Percentiles rank a stretch among this genome's conserved stretches.
Evolutionary conservation across 768 basidiomycete species (phyloP).

Genomic region (Termitomyces titanicus): DNA sequence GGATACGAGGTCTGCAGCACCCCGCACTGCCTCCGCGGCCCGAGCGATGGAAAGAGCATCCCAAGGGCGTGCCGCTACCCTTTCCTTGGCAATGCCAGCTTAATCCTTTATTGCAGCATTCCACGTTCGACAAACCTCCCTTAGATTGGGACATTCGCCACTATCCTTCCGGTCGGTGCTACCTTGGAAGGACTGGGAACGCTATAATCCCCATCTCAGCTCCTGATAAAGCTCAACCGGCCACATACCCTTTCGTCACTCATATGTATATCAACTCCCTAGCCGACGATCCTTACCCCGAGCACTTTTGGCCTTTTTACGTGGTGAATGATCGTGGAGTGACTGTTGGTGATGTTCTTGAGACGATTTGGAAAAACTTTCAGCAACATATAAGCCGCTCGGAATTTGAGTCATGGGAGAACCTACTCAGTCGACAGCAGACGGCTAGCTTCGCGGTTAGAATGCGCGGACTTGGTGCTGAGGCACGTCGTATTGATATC

Average conservation of each 20-base stretch:
- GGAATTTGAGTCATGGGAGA: slow-evolving; percentile 34
- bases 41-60: slow-evolving; percentile 38
- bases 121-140: slow-evolving; percentile 33
- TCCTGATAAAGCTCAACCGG: slow-evolving; percentile 50
- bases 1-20: slow-evolving; percentile 46
- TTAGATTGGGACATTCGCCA: slow-evolving; percentile 47
- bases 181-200: slow-evolving; percentile 25
- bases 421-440: slow-evolving; percentile 21
- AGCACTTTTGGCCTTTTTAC: slow-evolving; percentile 55
- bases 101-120: slow-evolving; percentile 54
- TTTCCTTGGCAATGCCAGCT: slow-evolving; percentile 51
- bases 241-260: slow-evolving; percentile 59
- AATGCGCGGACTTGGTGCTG: slow-evolving; percentile 15
- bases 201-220: slow-evolving; percentile 26
- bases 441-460: slow-evolving; percentile 28
- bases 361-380: slow-evolving; percentile 43
- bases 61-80: slow-evolving; percentile 32
- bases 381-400: slow-evolving; percentile 27
- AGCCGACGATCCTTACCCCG: slow-evolving; percentile 45
- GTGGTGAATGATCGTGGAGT: slow-evolving; percentile 44
- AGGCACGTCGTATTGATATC: slow-evolving; percentile 40
- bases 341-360: slow-evolving; percentile 47
- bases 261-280: slow-evolving; percentile 52
- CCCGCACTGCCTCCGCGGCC: slow-evolving; percentile 49
- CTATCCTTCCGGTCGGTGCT: slow-evolving; percentile 17